phyloP scores from a whole-genome alignment of 306 rosid genomes.

The Lupinus albus region DNA sequence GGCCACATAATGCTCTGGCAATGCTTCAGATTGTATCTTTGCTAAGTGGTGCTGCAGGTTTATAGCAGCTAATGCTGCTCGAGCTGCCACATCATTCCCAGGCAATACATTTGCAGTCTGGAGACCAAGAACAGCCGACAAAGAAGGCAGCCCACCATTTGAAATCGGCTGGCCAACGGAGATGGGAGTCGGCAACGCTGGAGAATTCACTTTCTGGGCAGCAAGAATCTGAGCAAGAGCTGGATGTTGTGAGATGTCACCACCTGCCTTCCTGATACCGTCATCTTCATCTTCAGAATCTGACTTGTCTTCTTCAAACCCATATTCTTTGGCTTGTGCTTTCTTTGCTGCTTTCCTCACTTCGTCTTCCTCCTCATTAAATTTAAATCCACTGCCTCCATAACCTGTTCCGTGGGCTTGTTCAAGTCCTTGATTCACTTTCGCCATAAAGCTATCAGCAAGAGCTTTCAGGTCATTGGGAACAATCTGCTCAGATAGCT shows the following conservation, averaged over 20 bases:
- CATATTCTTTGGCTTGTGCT: conserved; percentile 96
- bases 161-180: no score
- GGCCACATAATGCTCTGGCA: no score
- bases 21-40: no score
- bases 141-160: no score
- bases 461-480: conserved; percentile 86
- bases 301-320: conserved; percentile 93
- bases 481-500: conserved; percentile 88
- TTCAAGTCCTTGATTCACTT: conserved; percentile 84
- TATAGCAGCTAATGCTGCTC: no score
- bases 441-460: conserved; percentile 72
- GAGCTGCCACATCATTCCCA: no score
- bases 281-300: conserved; percentile 97
- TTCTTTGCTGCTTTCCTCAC: conserved; percentile 97
- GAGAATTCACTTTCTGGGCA: conserved; percentile 45
- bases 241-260: conserved; percentile 79
- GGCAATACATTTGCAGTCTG: no score
- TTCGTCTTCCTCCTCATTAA: conserved; percentile 96
- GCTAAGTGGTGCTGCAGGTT: no score
- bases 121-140: no score
- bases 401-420: conserved; percentile 95
- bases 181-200: no score
- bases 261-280: conserved; percentile 82
- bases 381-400: conserved; percentile 97
- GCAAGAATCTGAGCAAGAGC: conserved; percentile 79